Conservation (phyloP, 2,329 filamentous ascomycete genomes). For the Allantophomopsis cytisporea region DNA sequence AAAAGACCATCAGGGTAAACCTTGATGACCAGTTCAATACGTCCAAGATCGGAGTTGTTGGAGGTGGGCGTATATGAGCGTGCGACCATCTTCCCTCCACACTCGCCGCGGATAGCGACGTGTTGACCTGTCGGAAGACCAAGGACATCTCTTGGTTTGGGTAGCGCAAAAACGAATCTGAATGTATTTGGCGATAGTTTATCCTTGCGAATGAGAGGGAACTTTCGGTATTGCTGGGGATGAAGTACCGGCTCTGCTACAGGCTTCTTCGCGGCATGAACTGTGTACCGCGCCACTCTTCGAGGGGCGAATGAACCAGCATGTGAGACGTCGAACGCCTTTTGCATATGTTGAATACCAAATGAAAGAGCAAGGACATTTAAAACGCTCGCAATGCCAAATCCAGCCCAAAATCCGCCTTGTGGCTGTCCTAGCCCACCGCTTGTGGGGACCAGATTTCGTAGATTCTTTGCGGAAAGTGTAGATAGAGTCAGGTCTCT, state of each 20-base stretch:
- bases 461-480: not conserved
- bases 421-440: no score
- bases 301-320: not conserved
- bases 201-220: constrained; percentile 1
- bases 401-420: not conserved
- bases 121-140: constrained; percentile 44
- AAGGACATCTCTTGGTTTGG: constrained; percentile 26
- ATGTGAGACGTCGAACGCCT: not conserved
- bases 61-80: constrained; percentile 37
- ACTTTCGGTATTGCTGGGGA: constrained; percentile 1
- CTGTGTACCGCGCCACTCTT: not conserved
- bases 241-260: not conserved
- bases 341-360: not conserved
- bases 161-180: constrained; percentile 32
- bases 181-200: constrained; percentile 19
- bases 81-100: constrained; percentile 29
- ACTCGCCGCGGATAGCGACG: constrained; percentile 32
- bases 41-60: constrained; percentile 18
- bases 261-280: not conserved
- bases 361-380: not conserved
- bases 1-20: constrained; percentile 22
- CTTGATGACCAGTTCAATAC: constrained; percentile 21
- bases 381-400: not conserved
- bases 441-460: not conserved
- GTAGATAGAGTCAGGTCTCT: not conserved